These are phyloP conservation scores for Chrysosporium keratinophilum DNA, from an alignment of 2,329 filamentous ascomycete genomes.

Conservation along the genomic window DNA sequence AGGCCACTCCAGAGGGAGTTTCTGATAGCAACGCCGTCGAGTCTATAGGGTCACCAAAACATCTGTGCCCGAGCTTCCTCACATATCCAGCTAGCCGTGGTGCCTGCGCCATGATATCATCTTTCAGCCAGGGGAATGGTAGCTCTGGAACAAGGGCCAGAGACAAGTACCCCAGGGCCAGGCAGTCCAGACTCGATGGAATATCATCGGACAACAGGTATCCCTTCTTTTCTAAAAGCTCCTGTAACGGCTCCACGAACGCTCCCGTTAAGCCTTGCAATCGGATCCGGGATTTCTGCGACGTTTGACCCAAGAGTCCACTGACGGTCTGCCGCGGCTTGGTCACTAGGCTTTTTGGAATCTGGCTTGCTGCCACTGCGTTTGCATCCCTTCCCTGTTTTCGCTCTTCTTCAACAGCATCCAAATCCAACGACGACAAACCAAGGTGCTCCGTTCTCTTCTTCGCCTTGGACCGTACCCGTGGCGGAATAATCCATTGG, in stretches of 20 bases:
- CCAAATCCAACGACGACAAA: constrained; percentile 57
- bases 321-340: constrained; percentile 50
- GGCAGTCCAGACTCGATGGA: constrained; percentile 61
- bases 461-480: constrained; percentile 60
- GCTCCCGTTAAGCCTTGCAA: constrained; percentile 62
- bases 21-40: constrained; percentile 5
- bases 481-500: constrained; percentile 73
- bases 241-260: constrained; percentile 60
- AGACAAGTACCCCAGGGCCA: constrained; percentile 68
- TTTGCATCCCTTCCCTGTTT: constrained; percentile 28
- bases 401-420: constrained; percentile 34
- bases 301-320: constrained; percentile 53
- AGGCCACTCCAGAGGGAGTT: constrained; percentile 7
- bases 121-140: constrained; percentile 52
- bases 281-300: constrained; percentile 63
- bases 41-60: constrained; percentile 28
- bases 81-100: constrained; percentile 38
- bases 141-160: constrained; percentile 57
- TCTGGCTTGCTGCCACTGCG: constrained; percentile 31
- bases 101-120: constrained; percentile 45
- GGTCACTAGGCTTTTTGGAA: constrained; percentile 43
- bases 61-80: constrained; percentile 29
- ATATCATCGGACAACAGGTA: constrained; percentile 46
- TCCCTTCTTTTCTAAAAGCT: constrained; percentile 47
- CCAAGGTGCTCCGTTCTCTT: constrained; percentile 59